Base-by-base conservation (phyloP, 257 asterid genomes). In the Cinchona pubescens region DNA sequence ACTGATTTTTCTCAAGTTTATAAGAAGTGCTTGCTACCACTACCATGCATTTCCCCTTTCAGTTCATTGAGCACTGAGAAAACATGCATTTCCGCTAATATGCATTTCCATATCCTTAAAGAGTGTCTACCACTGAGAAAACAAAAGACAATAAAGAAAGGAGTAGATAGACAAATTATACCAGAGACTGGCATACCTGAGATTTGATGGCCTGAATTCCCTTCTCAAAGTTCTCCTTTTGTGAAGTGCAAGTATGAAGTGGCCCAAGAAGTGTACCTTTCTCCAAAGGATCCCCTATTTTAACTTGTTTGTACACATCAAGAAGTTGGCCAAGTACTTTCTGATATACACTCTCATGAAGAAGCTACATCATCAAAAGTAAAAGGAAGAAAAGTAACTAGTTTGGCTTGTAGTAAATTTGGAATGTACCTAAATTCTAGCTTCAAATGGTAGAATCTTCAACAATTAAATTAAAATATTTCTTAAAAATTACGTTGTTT, bases 231-330 rank as follows among this genome's bases (percentile, higher is more conserved):
- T 84, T 90, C 74, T 92, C 92, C 88, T 82, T 82, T n/a, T n/a
- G n/a, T 25, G 96, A 92, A 45, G 82, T 73, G 69, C 75, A 89
- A 59, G 97, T 91, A 80, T 95, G 99, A 71, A 95, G 86, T 45
- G 99, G 99, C 81, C 98, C 99, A 69, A 93, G 96, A 72, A 95
- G 88, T 73, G 86, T 87, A 73, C 97, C 96, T 81, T 86, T 91
- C 86, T 88, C 99, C 69, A 95, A 82, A 15, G 97, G 99, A 82
- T 91, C 94, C 64, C 98, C 99, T 15, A 91, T 87, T 84, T 92
- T 92, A 72, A 90, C 91, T 88, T 90, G 98, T 83, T 88, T 87
- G 90, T 95, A 95, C 61, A 85, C 93, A 48, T 90, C 98, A 56
- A 88, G 77, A 40, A 95, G 87, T 62, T 91, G 90, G 49, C 81